Evolutionary conservation across 352 stramenopile genomes (phyloP).

Genomic region (Plasmopara viticola): DNA sequence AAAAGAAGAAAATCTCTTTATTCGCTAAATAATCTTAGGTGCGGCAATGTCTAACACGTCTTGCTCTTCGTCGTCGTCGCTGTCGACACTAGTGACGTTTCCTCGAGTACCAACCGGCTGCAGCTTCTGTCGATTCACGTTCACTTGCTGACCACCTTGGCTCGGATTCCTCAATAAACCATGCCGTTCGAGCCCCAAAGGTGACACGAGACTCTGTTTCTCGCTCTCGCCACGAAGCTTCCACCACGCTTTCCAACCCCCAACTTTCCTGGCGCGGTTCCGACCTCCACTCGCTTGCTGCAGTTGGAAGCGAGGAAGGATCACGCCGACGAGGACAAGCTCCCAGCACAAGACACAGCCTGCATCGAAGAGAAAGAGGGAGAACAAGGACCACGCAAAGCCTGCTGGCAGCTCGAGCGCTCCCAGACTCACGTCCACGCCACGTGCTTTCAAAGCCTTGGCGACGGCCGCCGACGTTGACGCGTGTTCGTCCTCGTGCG

Average conservation of each 20-base stretch:
- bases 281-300: no score
- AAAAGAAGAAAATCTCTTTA: no score
- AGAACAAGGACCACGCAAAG: constrained; percentile 60
- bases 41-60: no score
- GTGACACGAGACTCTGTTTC: constrained; percentile 38
- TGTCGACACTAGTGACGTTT: no score
- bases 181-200: constrained; percentile 44
- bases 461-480: no score
- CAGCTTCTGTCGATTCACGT: no score
- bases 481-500: no score
- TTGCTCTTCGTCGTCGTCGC: no score
- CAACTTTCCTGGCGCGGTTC: no score
- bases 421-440: constrained; percentile 56
- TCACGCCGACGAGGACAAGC: constrained; percentile 30
- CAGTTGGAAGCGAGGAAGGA: no score
- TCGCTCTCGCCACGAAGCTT: constrained; percentile 15
- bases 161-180: constrained; percentile 32
- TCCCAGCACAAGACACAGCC: constrained; percentile 55
- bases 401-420: constrained; percentile 40
- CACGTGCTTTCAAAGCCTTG: constrained; percentile 18
- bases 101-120: no score
- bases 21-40: no score
- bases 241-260: constrained; percentile 18
- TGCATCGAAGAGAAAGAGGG: constrained; percentile 61
- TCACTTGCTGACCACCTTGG: background rate